These are phyloP conservation scores for Vaucheria bursata DNA, from an alignment of 352 stramenopile genomes.

Conservation along the genomic window DNA sequence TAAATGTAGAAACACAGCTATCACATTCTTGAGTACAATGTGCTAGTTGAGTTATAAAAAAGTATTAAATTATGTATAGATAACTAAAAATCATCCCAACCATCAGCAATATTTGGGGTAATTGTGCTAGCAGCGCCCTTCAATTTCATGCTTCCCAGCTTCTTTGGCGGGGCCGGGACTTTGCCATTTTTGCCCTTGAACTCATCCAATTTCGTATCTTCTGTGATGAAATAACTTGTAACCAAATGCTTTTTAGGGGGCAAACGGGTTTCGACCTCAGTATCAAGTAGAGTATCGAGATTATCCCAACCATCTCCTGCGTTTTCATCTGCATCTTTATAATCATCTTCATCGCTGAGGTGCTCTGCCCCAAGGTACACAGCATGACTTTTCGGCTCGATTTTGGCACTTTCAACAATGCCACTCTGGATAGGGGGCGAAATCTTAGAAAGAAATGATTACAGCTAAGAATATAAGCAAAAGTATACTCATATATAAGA, in stretches of 20 bases:
- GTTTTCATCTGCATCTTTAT: neutral
- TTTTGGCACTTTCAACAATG: neutral
- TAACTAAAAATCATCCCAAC: conserved; percentile 3
- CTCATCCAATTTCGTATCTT: neutral
- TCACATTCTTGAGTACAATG: too few species aligned
- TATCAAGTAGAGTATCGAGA: neutral
- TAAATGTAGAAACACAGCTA: too few species aligned
- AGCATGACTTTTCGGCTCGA: neutral
- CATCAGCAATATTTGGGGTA: neutral
- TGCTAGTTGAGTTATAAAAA: too few species aligned
- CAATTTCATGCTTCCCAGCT: neutral
- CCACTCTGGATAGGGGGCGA: too few species aligned
- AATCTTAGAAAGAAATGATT: too few species aligned
- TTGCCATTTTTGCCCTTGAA: neutral
- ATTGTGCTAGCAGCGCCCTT: neutral
- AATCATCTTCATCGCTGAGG: neutral
- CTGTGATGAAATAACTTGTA: neutral
- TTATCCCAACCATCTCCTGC: conserved; percentile 4
- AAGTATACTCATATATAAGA: too few species aligned
- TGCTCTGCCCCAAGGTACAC: neutral
- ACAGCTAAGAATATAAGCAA: too few species aligned
- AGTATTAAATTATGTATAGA: too few species aligned
- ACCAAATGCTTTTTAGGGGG: neutral
- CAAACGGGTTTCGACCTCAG: neutral
- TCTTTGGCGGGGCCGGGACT: neutral